Evolutionary conservation across 805 yeast genomes (phyloP), one percentile per base, ranked within the genome.

Genomic region (Cyberlindnera lachancei): DNA sequence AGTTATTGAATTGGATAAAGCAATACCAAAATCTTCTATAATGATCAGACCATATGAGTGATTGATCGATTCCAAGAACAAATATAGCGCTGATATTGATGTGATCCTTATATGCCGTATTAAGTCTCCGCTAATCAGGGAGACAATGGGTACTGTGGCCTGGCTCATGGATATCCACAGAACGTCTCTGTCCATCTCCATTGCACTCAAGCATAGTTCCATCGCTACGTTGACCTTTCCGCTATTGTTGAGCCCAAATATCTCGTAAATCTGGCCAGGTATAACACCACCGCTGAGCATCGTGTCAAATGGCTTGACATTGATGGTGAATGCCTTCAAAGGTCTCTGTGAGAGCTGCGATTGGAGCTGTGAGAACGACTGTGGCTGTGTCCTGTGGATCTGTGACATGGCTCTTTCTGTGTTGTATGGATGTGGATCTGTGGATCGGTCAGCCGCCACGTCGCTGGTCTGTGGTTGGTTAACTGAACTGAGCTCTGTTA

Each of bases 151-250:
- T n/a, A n/a, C n/a, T n/a, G n/a, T n/a, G n/a, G n/a, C n/a, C 25
- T 43, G 47, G 24, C 45, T 23, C 36, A 50, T 46, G 1, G 53
- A 34, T 7, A 50, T 40, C 51, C 52, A 48, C 0, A 50, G 27
- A 5, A 46, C 49, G 3, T 29, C 19, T 15, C 41, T 40, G 5
- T 31, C 24, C 38, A 42, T 37, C 9, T 28, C 25, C 13, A 40
- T 14, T 1, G 46, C 44, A 27, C 40, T 43, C 3, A 23, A 5
- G 11, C 41, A 39, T 3, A 45, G 6, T 22, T 44, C 44, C 4
- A 34, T 19, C 1, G 37, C 39, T 4, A 49, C 18, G 3, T 36
- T 28, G 3, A 27, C 15, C 28, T 42, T 47, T 7, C 53, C 53
- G 3, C 42, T 31, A 15, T 48, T 48, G 34, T 42, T 46, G 12